Evolutionary conservation across 768 basidiomycete genomes (phyloP).

Genomic region (Phylloporus arenicola): DNA sequence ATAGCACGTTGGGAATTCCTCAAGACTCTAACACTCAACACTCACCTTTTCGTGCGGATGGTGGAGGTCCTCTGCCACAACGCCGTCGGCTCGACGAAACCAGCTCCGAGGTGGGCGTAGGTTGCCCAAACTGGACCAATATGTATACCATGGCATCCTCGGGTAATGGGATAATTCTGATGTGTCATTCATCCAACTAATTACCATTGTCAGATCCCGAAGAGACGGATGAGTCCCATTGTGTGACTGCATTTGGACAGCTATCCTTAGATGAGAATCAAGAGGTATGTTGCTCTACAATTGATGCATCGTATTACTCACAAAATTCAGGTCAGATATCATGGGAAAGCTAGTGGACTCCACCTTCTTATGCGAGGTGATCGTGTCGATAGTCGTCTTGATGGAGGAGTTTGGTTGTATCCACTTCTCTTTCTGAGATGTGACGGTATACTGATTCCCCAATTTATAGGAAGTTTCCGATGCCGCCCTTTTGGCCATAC

Average conservation of each 20-base stretch:
- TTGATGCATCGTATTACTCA: conserved; percentile 10
- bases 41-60: conserved; percentile 25
- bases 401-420: conserved; percentile 62
- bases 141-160: conserved; percentile 50
- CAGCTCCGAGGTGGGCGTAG: conserved; percentile 3
- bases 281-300: conserved; percentile 41
- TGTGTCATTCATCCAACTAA: conserved; percentile 8
- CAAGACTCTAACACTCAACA: conserved; percentile 5
- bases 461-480: conserved; percentile 55
- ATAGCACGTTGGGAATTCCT: no score
- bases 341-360: conserved; percentile 72
- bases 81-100: conserved; percentile 40
- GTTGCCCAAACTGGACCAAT: conserved; percentile 47
- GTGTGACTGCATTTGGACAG: conserved; percentile 59
- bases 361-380: conserved; percentile 65
- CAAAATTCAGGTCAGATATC: conserved; percentile 67
- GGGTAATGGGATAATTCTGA: conserved; percentile 16
- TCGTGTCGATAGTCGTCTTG: conserved; percentile 61
- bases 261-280: conserved; percentile 72
- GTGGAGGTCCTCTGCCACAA: conserved; percentile 37
- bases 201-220: conserved; percentile 27
- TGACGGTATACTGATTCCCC: conserved; percentile 10
- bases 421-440: conserved; percentile 8
- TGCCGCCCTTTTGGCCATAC: conserved; percentile 72
- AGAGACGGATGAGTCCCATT: conserved; percentile 37